Evolutionary conservation across 2,329 filamentous ascomycete species (phyloP).

Genomic region (Phyllachora maydis): DNA sequence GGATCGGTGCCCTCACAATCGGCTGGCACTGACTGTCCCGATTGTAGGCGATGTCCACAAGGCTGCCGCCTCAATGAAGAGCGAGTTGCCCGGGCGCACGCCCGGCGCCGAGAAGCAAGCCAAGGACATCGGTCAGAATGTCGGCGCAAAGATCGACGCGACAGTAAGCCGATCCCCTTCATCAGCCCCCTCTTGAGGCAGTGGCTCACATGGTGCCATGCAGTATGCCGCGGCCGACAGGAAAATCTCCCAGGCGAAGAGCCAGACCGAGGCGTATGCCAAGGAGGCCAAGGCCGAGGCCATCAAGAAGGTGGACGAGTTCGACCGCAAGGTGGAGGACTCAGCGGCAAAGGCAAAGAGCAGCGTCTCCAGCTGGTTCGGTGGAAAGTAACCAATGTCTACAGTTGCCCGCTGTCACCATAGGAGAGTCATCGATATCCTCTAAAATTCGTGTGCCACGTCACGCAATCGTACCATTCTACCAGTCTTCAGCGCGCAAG

Average conservation of each 20-base stretch:
- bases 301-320: conserved; percentile 57
- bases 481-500: no score
- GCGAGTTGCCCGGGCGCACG: conserved; percentile 40
- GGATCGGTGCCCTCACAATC: conserved; percentile 1
- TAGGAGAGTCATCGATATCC: no score
- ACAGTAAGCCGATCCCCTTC: conserved; percentile 30
- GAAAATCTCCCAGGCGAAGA: conserved; percentile 39
- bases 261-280: conserved; percentile 34
- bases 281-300: conserved; percentile 43
- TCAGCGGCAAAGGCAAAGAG: conserved; percentile 67
- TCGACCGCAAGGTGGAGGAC: conserved; percentile 66
- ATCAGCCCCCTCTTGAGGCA: not conserved
- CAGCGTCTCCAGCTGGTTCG: conserved; percentile 72
- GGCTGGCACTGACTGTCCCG: not conserved
- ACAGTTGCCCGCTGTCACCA: not conserved
- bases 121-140: conserved; percentile 36
- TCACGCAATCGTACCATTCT: no score
- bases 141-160: conserved; percentile 46
- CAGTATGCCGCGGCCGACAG: conserved; percentile 37
- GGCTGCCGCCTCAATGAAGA: conserved; percentile 44
- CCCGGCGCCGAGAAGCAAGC: conserved; percentile 44
- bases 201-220: not conserved
- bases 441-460: no score
- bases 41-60: conserved; percentile 47
- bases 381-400: conserved; percentile 26